Base-by-base conservation (phyloP, 192 early-diverging fungal genomes). In the Linnemannia hyalina region DNA sequence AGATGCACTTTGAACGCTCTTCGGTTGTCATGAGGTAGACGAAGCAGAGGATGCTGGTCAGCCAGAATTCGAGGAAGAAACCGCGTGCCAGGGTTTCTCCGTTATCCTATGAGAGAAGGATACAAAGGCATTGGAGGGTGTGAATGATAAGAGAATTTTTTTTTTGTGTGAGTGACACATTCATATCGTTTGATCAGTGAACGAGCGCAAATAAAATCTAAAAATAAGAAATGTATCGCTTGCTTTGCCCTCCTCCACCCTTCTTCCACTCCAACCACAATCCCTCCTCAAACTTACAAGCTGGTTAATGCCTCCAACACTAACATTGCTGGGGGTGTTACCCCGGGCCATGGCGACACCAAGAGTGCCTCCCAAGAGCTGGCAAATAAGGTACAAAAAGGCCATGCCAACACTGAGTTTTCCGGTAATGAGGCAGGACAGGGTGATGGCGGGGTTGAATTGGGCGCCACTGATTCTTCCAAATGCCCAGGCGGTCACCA, bases 401-500 rank as follows among this genome's bases (percentile, higher is more conserved):
- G 86, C 88, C 55, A 82, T 88, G 35, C 77, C 46, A 29, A 82
- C 70, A 49, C 49, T 80, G 74, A 92, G 60, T 72, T 85, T 88
- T n/a, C 92, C 90, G 3, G 88, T 80, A 20, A 92, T 65, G 36
- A 93, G 44, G 38, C 93, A 88, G 16, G 89, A 74, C n/a, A 94
- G 57, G 20, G 92, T 89, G 60, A 94, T 90, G 26, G 93, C 93
- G 0, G 94, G 93, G 74, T 94, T 94, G 38, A 94, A 87, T 15
- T 83, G 83, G 4, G 93, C 94, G 7, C 93, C 93, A 38, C 89
- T 91, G 68, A 93, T 89, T 40, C 85, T 82, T 38, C 89, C 90
- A 57, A 87, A 81, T 13, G 91, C 78, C 68, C 85, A 90, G 47
- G 93, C 80, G 26, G 87, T 79, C 38, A 91, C 82, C 46, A 89